Conservation (phyloP, 352 stramenopile genomes). For the Phytophthora pini region DNA sequence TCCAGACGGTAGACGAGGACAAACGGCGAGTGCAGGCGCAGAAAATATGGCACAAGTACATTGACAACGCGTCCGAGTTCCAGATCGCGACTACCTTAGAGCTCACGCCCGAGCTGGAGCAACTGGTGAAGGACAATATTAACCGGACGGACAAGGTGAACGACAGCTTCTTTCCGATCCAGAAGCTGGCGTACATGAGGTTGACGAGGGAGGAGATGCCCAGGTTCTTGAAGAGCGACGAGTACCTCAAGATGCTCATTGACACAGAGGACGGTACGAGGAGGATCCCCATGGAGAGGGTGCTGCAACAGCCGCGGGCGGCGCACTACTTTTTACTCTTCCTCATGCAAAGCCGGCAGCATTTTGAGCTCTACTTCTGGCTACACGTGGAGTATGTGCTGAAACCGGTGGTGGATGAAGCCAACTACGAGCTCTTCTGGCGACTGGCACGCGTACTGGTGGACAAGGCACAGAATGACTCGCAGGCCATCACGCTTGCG, state of each 20-base stretch:
- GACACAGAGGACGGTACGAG: conserved; percentile 79
- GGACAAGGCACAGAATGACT: conserved; percentile 80
- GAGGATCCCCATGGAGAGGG: conserved; percentile 81
- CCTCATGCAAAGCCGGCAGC: conserved; percentile 87
- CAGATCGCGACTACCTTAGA: conserved; percentile 85
- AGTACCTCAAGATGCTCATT: conserved; percentile 88
- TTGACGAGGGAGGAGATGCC: conserved; percentile 85
- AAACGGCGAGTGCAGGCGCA: conserved; percentile 73
- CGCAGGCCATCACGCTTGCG: conserved; percentile 73
- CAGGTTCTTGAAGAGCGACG: conserved; percentile 82
- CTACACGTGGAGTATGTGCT: conserved; percentile 89
- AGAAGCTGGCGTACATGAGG: conserved; percentile 87
- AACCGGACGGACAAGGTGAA: conserved; percentile 50
- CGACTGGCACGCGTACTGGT: conserved; percentile 65
- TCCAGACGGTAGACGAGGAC: conserved; percentile 71
- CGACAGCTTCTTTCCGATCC: conserved; percentile 85
- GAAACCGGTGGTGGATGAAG: conserved; percentile 64
- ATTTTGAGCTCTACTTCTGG: conserved; percentile 91
- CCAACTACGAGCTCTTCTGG: conserved; percentile 70
- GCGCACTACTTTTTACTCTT: conserved; percentile 90
- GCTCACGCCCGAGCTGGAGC: conserved; percentile 77
- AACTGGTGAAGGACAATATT: conserved; percentile 79
- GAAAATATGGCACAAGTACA: conserved; percentile 91
- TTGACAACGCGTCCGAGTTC: conserved; percentile 81
- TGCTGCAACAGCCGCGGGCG: conserved; percentile 77